Base-by-base conservation (phyloP, 805 yeast genomes). In the Schizosaccharomyces octosporus region DNA sequence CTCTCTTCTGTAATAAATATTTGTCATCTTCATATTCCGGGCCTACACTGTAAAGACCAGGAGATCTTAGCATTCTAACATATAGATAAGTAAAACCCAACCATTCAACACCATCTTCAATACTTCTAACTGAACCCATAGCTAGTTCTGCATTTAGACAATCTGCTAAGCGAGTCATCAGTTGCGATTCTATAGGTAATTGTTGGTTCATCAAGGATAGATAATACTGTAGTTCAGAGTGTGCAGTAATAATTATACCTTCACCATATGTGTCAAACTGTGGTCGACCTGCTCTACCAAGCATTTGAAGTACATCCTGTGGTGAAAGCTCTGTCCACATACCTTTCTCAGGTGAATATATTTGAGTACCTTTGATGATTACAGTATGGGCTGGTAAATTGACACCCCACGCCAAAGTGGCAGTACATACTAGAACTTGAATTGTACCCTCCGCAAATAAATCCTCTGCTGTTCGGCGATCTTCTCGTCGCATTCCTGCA, bases 201-300 rank as follows among this genome's bases (percentile, higher is more conserved):
- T 88, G 95, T 65, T 88, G 94, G 69, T 88, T 89, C 65, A 88
- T 74, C n/a, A 90, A 78, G 0, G 96, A 95, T 67, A 93, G 75
- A 68, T 88, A 90, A 69, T 87, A 89, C 65, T 86, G 90, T 19
- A 90, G 77, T 66, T 88, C 95, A 24, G 82, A 81, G 63, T 86
- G 93, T 0, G 89, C 78, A 0, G 97, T 93, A 59, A 90, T 87
- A 41, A 90, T 86, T 2, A 90, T 81, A 73, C 97, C 98, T 66
- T 87, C 95, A 67, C 98, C 98, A 67, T 81, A 80, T 19, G 81
- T 81, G 70, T 90, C 98, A 72, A 84, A 93, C 61, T 96, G 77
- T 0, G 98, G 98, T 71, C 98, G 79, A 66, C 97, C 97, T 21
- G 97, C 97, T 74, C 97, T 81, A 45, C 97, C 97, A n/a, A 90